Base-by-base conservation (phyloP, 1,139 yeast genomes). In the Suhomyces ambrosiae region DNA sequence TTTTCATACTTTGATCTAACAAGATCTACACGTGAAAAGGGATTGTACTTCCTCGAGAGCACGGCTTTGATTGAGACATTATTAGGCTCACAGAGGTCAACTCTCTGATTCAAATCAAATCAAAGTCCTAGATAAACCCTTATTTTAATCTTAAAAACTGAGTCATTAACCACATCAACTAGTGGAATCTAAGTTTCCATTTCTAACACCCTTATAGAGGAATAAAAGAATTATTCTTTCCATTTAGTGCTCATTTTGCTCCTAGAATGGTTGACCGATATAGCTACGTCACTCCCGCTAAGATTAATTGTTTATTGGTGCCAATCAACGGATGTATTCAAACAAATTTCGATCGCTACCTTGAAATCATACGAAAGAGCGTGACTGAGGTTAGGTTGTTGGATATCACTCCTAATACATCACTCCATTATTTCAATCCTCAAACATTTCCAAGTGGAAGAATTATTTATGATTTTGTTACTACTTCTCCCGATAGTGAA, bases 381-480 rank as follows among this genome's bases (percentile, higher is more conserved):
- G 62, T 50, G 13, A 41, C 69, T 35, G 92, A 86, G 49, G 80
- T 88, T 16, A 63, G 95, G 42, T 65, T 89, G 30, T 74, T 84
- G 16, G 97, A 89, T 54, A 74, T 90, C 7, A 70, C 86, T 1
- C 86, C 90, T 5, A 78, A 76, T 35, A 70, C 76, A 13, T 70
- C 81, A 12, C 64, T 79, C 32, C 65, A 57, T 32, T 52, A 60
- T 67, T 89, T 89, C 66, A 86, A 86, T 49, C 97, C 97, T 1
- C 94, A 83, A 52, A 81, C 84, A 0, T 86, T 79, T 52, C 96
- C 97, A 1, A 74, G 75, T 35, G 97, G 97, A 0, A 65, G 82
- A 35, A 61, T 87, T 1, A 57, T 79, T 11, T 84, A 76, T 49
- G 83, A 83, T 40, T 79, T 80, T 46, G 63, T 59, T 15, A 61